Evolutionary conservation across 495 filamentous ascomycete species (phyloP), one percentile per base, ranked within the genome.

Genomic region (Hypoxylon subgilvum): DNA sequence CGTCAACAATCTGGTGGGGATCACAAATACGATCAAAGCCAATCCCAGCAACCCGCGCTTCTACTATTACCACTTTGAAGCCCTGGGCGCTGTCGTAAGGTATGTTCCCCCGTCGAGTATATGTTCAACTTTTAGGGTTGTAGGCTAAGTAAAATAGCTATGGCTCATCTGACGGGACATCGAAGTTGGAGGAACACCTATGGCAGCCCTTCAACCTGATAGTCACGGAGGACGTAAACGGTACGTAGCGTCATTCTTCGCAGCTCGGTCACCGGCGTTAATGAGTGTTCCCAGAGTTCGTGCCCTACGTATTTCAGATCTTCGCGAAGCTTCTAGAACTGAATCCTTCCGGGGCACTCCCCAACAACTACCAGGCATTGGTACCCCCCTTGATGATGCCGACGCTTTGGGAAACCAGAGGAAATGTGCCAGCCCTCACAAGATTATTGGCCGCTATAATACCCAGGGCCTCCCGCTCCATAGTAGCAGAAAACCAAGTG

Each of bases 21-120:
- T 99, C 63, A 96, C 90, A 4, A 82, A 86, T 56, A 84, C 94
- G 59, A 97, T 96, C 69, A 85, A 88, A 63, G 79, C 84, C 55
- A 99, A 99, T 72, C 95, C 95, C 1, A 96, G 91, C 74, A 99
- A 99, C 72, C 95, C 95, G 1, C 83, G 92, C 12, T 99, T 99
- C 74, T 96, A 96, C 74, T 97, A 99, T 74, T 99, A 91, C 73
- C 91, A 95, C 69, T 99, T 99, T 52, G 95, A 99, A 73, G 87
- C 88, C 1, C 72, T 97, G 38, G 95, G 94, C n/a, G 92, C 94
- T n/a, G 82, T 99, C 39, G 91, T 97, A 51, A 80, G 87, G 84
- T 91, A 69, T 58, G 68, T 56, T 27, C 21, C 7, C 7, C 34
- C 2, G 17, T 12, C 18, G 3, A 13, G 9, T 38, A 3, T 9